Conservation (phyloP, 1,284 basidiomycete genomes). For the Sphagnurus paluster region DNA sequence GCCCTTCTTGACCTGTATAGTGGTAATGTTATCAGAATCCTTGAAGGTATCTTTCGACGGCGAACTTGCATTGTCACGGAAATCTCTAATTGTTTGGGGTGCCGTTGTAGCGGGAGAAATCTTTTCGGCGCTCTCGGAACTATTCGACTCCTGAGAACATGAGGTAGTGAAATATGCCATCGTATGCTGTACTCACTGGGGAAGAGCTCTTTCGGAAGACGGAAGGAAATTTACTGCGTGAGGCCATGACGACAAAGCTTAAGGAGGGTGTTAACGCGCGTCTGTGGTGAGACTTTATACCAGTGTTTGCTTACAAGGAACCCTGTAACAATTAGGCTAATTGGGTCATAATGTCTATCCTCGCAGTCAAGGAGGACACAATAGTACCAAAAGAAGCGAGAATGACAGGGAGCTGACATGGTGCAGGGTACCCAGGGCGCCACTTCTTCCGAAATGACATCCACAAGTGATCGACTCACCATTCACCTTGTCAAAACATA, state of each 20-base stretch:
- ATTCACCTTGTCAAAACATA: too few species aligned
- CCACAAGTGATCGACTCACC: too few species aligned
- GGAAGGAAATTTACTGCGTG: conserved; percentile 21
- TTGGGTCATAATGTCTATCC: not conserved
- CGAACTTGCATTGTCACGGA: conserved; percentile 45
- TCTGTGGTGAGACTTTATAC: conserved; percentile 10
- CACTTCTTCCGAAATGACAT: too few species aligned
- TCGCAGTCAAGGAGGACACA: not conserved
- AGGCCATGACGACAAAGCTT: conserved; percentile 13
- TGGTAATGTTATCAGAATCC: not conserved
- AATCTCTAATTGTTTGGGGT: conserved; percentile 40
- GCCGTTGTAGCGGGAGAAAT: conserved; percentile 10
- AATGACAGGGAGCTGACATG: conserved; percentile 9
- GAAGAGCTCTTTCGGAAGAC: conserved; percentile 20
- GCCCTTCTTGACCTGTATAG: conserved; percentile 46
- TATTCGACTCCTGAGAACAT: not conserved
- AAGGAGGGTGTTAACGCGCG: not conserved
- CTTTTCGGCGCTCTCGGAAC: conserved; percentile 4
- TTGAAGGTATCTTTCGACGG: not conserved
- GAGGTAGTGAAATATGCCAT: not conserved
- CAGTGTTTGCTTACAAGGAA: conserved; percentile 1
- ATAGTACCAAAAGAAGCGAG: conserved; percentile 17
- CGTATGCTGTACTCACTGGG: conserved; percentile 10
- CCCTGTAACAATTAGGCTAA: conserved; percentile 7
- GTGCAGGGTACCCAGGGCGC: too few species aligned